Base-by-base conservation (phyloP, 192 early-diverging fungal species). In the Coemansia umbellata region DNA sequence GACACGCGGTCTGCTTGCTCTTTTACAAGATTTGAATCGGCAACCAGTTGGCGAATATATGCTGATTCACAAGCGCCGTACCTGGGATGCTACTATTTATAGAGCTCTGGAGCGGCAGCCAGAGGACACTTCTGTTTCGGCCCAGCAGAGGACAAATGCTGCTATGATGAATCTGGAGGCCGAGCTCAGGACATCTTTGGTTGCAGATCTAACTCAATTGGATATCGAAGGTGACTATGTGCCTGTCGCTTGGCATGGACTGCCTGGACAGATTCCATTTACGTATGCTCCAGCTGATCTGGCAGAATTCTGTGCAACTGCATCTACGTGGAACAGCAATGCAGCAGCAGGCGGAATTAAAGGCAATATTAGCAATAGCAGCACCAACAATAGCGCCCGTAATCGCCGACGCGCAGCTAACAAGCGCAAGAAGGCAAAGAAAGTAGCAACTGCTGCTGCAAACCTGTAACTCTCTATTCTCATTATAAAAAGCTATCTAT, bases 41-140 rank as follows among this genome's bases (percentile, higher is more conserved):
- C 55, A 66, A 37, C 9, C 45, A 17, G 18, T 37, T 9, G 67
- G 63, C 6, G 54, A 48, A 17, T 76, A 69, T 18, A 40, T 76
- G 73, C 54, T 76, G 33, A 57, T 48, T 33, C 73, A 76, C 35
- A 32, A 48, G 17, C 56, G 66, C 23, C 60, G 66, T 41, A 59
- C 66, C 1, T 76, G 66, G 66, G 73, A 76, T 35, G 73, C 73
- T 3, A 76, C 73, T 3, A 56, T 76, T 47, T 54, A 64, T 45
- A 39, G 57, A 2, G 73, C 73, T 5, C 40, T 64, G 43, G 72
- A 67, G 1, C 28, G 17, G 21, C 35, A 43, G 35, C 28, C 42
- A 8, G 64, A 54, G 0, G 37, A 33, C 5, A 35, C 28, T 6
- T 53, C 69, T 10, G 47, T 44, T 4, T 49, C 33, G 13, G 21